Evolutionary conservation across 345 rosid species (phyloP).

Genomic region (Eucalyptus caleyi): DNA sequence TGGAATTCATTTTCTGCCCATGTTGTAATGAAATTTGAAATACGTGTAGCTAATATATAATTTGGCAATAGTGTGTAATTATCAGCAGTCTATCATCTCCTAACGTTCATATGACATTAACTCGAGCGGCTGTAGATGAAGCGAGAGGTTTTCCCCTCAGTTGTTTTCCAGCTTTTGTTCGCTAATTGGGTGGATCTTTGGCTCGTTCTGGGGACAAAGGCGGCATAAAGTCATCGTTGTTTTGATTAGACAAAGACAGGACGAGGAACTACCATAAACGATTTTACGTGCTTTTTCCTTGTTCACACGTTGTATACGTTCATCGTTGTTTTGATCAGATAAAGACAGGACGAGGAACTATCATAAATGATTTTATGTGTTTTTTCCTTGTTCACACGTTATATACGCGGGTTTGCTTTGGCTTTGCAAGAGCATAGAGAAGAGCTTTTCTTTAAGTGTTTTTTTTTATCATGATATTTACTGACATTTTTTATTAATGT

Average conservation of each 20-base stretch:
- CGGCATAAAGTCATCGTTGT: not conserved
- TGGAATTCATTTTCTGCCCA: not conserved
- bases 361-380: not conserved
- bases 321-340: not conserved
- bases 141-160: not conserved
- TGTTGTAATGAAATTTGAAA: not conserved
- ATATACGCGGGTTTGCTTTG: not conserved
- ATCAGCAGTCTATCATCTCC: not conserved
- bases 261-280: not conserved
- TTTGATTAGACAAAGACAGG: not conserved
- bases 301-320: not conserved
- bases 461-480: conserved; percentile 20
- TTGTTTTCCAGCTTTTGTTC: not conserved
- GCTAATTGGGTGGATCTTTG: not conserved
- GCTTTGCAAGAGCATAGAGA: not conserved
- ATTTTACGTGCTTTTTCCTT: not conserved
- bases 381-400: not conserved
- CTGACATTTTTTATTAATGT: not conserved
- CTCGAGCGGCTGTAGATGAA: not conserved
- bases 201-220: not conserved
- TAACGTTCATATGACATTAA: not conserved
- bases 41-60: not conserved
- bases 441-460: conserved; percentile 1
- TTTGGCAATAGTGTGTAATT: not conserved
- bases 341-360: not conserved